phyloP scores from a whole-genome alignment of 768 basidiomycete genomes.

The Clathrus columnatus region DNA sequence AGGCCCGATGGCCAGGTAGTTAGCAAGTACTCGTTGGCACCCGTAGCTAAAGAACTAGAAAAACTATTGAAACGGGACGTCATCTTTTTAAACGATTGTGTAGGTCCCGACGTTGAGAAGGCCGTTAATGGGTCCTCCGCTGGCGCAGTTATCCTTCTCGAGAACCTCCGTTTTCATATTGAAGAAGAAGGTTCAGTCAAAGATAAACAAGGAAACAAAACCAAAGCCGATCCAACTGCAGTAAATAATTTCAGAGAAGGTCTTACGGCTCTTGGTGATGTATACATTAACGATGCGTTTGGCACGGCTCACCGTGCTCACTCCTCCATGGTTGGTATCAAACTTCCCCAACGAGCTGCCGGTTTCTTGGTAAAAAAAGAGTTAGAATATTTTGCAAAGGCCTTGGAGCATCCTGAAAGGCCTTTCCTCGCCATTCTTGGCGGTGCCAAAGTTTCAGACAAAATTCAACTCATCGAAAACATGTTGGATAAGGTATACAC shows the following conservation, averaged over 20 bases:
- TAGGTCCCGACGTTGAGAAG: conserved; percentile 78
- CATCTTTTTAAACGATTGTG: conserved; percentile 75
- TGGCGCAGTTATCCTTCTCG: conserved; percentile 81
- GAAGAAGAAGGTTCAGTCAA: conserved; percentile 95
- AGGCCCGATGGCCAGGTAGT: conserved; percentile 90
- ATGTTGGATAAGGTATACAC: conserved; percentile 85
- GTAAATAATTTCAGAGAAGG: conserved; percentile 80
- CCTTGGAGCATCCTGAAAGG: conserved; percentile 85
- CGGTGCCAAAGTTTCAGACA: conserved; percentile 98
- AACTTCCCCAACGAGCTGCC: conserved; percentile 84
- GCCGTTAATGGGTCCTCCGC: conserved; percentile 55
- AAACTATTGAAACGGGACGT: conserved; percentile 64
- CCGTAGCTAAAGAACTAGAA: conserved; percentile 74
- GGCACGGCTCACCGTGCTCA: conserved; percentile 98
- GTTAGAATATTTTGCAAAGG: conserved; percentile 97
- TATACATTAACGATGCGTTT: conserved; percentile 98
- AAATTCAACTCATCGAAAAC: conserved; percentile 97
- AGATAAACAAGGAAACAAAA: conserved; percentile 91
- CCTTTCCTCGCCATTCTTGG: conserved; percentile 98
- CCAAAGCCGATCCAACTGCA: conserved; percentile 77
- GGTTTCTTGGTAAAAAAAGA: conserved; percentile 99
- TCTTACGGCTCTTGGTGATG: conserved; percentile 87
- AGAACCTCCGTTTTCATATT: conserved; percentile 97
- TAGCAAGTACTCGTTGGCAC: conserved; percentile 84
- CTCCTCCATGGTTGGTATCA: conserved; percentile 96